Percentiles rank a stretch among this genome's conserved stretches.
These are phyloP conservation scores for Aureobasidium sp. DNA, from an alignment of 2,329 filamentous ascomycete genomes.

Conservation along the genomic window DNA sequence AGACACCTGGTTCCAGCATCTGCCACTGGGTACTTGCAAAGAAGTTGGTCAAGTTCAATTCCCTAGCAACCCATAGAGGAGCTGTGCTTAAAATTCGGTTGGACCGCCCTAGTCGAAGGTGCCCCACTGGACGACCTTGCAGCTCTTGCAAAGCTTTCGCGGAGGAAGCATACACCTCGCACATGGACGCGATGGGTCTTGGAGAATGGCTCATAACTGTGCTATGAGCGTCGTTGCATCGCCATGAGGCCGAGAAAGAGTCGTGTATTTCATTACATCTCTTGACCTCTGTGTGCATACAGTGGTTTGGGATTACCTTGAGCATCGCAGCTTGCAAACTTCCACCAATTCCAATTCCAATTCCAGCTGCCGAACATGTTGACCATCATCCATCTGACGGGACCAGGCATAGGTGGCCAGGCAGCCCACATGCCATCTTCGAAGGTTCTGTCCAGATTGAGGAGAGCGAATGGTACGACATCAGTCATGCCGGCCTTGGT, in stretches of 20 bases:
- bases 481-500: conserved; percentile 11
- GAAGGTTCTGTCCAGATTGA: conserved; percentile 4
- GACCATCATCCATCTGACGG: conserved; percentile 3
- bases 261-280: background rate
- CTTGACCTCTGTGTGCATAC: background rate
- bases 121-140: background rate
- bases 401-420: conserved; percentile 2
- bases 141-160: background rate
- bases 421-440: conserved; percentile 3
- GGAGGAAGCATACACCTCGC: background rate
- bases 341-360: background rate
- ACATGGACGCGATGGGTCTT: background rate
- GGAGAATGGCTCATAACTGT: background rate
- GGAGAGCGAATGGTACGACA: conserved; percentile 3
- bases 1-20: too few species aligned
- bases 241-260: background rate
- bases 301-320: background rate
- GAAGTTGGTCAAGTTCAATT: background rate
- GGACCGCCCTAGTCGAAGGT: background rate
- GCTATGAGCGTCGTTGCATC: background rate
- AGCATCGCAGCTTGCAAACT: conserved; percentile 2
- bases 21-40: background rate
- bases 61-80: background rate
- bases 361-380: conserved; percentile 7
- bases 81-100: background rate